Percentiles rank a stretch among this genome's conserved stretches.
phyloP scores from a whole-genome alignment of 2,329 filamentous ascomycete genomes.

The Pseudocercospora crystallina region DNA sequence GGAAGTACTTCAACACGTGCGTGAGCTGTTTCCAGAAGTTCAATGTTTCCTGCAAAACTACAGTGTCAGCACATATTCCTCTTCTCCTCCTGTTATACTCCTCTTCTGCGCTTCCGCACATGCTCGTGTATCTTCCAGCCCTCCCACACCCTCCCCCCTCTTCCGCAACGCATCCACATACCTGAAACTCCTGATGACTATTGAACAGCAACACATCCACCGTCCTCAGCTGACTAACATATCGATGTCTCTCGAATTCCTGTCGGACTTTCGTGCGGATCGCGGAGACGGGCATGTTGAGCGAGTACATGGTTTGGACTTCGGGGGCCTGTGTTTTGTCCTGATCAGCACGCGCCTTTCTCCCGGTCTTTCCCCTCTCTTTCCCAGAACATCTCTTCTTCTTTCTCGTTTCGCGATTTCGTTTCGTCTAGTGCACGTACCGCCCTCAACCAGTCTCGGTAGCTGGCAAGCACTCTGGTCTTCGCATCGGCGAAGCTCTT shows the following conservation, averaged over 20 bases:
- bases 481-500: constrained; percentile 87
- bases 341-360: neutral
- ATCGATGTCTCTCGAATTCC: constrained; percentile 95
- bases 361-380: neutral
- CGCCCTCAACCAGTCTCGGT: constrained; percentile 93
- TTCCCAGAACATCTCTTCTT: neutral
- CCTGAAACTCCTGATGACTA: constrained; percentile 92
- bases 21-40: constrained; percentile 99
- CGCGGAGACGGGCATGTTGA: constrained; percentile 81
- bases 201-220: constrained; percentile 89
- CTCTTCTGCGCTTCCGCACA: constrained; percentile 1
- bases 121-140: neutral
- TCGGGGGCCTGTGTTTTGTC: constrained; percentile 73
- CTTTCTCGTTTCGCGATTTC: neutral
- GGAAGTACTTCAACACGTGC: constrained; percentile 96
- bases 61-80: constrained; percentile 4
- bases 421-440: constrained; percentile 56
- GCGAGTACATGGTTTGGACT: constrained; percentile 94
- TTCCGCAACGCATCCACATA: constrained; percentile 40
- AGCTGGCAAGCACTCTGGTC: constrained; percentile 80
- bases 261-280: constrained; percentile 93
- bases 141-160: neutral
- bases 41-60: constrained; percentile 74
- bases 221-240: constrained; percentile 81
- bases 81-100: neutral